Conservation (phyloP, 2,329 filamentous ascomycete genomes). For the Trichoderma sp. region DNA sequence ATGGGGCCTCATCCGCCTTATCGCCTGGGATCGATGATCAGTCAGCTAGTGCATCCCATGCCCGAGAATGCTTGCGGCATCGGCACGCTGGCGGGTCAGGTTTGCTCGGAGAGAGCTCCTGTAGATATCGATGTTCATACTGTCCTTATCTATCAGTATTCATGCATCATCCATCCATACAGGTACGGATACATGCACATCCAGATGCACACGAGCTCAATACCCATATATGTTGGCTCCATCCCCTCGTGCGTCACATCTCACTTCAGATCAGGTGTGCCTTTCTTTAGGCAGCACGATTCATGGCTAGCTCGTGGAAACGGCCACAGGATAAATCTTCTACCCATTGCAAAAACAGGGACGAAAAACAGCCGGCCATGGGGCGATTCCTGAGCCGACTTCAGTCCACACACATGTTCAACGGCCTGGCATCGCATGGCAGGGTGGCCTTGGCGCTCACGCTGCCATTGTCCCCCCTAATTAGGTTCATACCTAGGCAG, state of each 20-base stretch:
- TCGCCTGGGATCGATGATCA: slow-evolving; percentile 17
- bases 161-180: background rate
- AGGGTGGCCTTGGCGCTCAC: too few species aligned
- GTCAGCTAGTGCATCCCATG: slow-evolving; percentile 8
- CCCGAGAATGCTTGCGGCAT: slow-evolving; percentile 7
- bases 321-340: background rate
- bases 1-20: slow-evolving; percentile 8
- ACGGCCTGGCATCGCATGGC: background rate
- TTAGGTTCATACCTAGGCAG: background rate
- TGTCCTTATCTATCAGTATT: background rate
- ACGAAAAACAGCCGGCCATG: slow-evolving; percentile 22
- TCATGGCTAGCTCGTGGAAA: slow-evolving; percentile 1
- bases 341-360: background rate
- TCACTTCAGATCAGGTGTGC: background rate
- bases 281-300: background rate
- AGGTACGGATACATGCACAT: background rate
- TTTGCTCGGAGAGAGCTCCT: background rate
- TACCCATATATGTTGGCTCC: background rate
- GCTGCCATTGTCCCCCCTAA: background rate
- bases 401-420: background rate
- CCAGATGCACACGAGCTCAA: background rate
- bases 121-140: background rate
- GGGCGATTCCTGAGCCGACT: slow-evolving; percentile 20
- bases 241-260: slow-evolving; percentile 8
- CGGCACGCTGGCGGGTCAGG: background rate